Percentiles rank a stretch among this genome's conserved stretches.
Evolutionary conservation across 2,329 filamentous ascomycete genomes (phyloP).

Genomic region (Epichloe sp.): DNA sequence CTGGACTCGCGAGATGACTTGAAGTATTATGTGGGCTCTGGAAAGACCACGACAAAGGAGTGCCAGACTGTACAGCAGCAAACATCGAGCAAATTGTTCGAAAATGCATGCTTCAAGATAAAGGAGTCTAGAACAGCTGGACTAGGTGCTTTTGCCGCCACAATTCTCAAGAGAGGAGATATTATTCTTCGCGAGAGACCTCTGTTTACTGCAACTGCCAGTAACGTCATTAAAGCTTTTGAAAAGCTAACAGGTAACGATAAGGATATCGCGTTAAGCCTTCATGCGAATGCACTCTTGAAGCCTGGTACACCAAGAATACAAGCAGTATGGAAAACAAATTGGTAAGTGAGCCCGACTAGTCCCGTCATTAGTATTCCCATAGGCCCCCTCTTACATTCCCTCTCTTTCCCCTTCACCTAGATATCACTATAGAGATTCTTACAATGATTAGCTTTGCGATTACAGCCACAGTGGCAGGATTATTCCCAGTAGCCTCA

Average conservation of each 20-base stretch:
- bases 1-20: neutral
- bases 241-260: conserved; percentile 17
- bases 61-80: too few relatives aligned
- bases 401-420: neutral
- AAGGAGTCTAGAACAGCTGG: conserved; percentile 20
- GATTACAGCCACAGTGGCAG: conserved; percentile 21
- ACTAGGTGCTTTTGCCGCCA: conserved; percentile 31
- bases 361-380: neutral
- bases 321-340: conserved; percentile 30
- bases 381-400: too few relatives aligned
- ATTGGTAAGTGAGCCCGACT: conserved; percentile 25
- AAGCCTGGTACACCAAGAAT: conserved; percentile 17
- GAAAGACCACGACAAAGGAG: neutral
- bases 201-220: conserved; percentile 21
- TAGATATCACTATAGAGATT: neutral
- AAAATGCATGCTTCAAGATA: conserved; percentile 26
- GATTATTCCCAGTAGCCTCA: conserved; percentile 36
- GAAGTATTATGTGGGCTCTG: neutral
- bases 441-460: conserved; percentile 1
- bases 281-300: conserved; percentile 22
- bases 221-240: conserved; percentile 22
- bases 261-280: conserved; percentile 21
- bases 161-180: conserved; percentile 23
- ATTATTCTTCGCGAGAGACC: conserved; percentile 32
- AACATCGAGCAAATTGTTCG: conserved; percentile 9